Base-by-base conservation (phyloP, 345 rosid genomes). In the Theobroma cacao region DNA sequence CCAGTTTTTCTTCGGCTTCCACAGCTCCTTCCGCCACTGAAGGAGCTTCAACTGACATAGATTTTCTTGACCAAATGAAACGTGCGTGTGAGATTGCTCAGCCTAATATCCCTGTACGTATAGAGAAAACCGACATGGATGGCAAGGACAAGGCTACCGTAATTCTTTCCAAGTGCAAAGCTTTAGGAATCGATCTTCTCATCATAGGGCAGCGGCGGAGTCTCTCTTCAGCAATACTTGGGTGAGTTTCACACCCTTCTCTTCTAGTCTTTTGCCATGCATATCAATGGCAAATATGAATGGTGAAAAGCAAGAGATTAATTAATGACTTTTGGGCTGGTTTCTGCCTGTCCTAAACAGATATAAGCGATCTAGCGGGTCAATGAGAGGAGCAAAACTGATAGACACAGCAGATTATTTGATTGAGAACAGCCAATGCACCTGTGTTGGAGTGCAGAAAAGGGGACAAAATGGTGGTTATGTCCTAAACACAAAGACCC, bases 381-480 rank as follows among this genome's bases (percentile, higher is more conserved):
- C 92, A 20, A 45, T 48, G 53, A 85, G 73, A 73, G 93, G 90
- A 6, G 22, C 89, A 22, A 93, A 86, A 76, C 78, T 77, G 62
- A 50, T 84, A 45, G 99, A 93, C 83, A 88, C 92, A 34, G 94
- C 93, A 12, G 97, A 93, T 63, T 95, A 86, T 81, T 84, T 92
- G 89, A 93, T 91, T 33, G 94, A 93, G 84, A 90, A 93, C 72
- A 85, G 98, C 86, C 86, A 78, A 74, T 92, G 98, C 85, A 87
- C 87, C 53, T 93, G 99, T 64, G 95, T 95, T 60, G 98, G 83
- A 11, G 99, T 93, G 14, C 95, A 88, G 73, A 92, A 87, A 77
- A 92, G 88, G 81, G 96, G 97, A 24, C 94, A 90, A 78, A 95
- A 89, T 72, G 93, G 88, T 76, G 98, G 99, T 28, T 93, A 92